Conservation (phyloP, 78 protist genomes). For the Dictyostelium purpureum region DNA sequence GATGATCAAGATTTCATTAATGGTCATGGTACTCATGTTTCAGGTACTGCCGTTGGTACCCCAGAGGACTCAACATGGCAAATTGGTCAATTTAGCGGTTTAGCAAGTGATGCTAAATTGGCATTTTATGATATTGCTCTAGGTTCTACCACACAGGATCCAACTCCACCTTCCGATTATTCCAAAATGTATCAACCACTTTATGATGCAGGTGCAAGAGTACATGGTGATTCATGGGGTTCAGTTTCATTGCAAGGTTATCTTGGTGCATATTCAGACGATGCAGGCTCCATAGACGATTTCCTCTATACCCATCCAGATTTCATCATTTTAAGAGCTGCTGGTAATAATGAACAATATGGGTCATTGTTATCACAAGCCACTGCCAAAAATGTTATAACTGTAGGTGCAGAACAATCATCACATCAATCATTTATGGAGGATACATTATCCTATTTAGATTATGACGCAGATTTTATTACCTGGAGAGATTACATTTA, state of each 20-base stretch:
- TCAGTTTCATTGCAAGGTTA: slow-evolving; percentile 1
- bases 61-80: background rate
- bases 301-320: slow-evolving; percentile 37
- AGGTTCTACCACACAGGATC: background rate
- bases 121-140: slow-evolving; percentile 42
- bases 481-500: background rate
- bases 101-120: slow-evolving; percentile 51
- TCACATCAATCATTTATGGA: background rate
- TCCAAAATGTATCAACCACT: slow-evolving; percentile 13
- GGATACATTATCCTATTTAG: background rate
- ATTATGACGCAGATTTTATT: background rate
- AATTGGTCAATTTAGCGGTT: slow-evolving; percentile 10
- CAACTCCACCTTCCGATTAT: slow-evolving; percentile 12
- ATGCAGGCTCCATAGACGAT: slow-evolving; percentile 7
- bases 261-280: background rate
- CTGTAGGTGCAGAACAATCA: slow-evolving; percentile 38
- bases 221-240: slow-evolving; percentile 79
- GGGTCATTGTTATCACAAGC: slow-evolving; percentile 40
- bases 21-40: slow-evolving; percentile 74
- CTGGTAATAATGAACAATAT: slow-evolving; percentile 51
- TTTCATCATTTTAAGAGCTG: slow-evolving; percentile 54
- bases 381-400: slow-evolving; percentile 30
- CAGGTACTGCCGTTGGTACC: slow-evolving; percentile 46
- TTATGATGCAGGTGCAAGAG: slow-evolving; percentile 68
- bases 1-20: slow-evolving; percentile 8